These are phyloP conservation scores for Trametes meyenii DNA, from an alignment of 768 basidiomycete genomes.

Conservation along the genomic window DNA sequence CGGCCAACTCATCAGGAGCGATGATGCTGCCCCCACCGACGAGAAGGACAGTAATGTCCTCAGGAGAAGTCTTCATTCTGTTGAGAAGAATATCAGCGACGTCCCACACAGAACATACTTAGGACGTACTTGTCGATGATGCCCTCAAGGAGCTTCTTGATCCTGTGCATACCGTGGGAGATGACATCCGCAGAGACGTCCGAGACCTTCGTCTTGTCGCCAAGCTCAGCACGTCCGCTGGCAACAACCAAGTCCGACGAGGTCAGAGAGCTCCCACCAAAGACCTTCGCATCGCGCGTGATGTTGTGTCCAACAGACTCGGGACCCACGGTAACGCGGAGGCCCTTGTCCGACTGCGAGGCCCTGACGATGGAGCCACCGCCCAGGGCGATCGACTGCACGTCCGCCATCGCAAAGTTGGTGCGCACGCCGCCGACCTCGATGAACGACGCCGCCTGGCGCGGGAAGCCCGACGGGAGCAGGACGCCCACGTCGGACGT, in stretches of 20 bases:
- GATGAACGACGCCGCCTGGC: constrained; percentile 63
- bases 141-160: constrained; percentile 48
- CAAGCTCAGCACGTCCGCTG: constrained; percentile 31
- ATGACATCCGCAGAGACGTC: constrained; percentile 30
- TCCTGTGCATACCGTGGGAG: constrained; percentile 41
- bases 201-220: constrained; percentile 28
- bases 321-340: constrained; percentile 56
- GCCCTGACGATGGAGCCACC: constrained; percentile 59
- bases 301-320: constrained; percentile 65
- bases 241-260: constrained; percentile 63
- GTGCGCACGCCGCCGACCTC: constrained; percentile 63
- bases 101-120: neutral
- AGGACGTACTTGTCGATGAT: constrained; percentile 46
- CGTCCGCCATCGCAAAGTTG: constrained; percentile 64
- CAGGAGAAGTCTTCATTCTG: constrained; percentile 64
- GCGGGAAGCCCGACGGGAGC: constrained; percentile 60
- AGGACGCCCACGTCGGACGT: constrained; percentile 68
- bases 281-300: constrained; percentile 51
- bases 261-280: constrained; percentile 60
- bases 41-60: constrained; percentile 58
- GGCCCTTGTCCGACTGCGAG: constrained; percentile 34
- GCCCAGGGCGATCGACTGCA: constrained; percentile 61
- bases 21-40: constrained; percentile 71
- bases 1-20: constrained; percentile 51
- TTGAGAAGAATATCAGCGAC: neutral